phyloP scores from a whole-genome alignment of 768 basidiomycete genomes.

The Boletus pseudo-olivaceus region DNA sequence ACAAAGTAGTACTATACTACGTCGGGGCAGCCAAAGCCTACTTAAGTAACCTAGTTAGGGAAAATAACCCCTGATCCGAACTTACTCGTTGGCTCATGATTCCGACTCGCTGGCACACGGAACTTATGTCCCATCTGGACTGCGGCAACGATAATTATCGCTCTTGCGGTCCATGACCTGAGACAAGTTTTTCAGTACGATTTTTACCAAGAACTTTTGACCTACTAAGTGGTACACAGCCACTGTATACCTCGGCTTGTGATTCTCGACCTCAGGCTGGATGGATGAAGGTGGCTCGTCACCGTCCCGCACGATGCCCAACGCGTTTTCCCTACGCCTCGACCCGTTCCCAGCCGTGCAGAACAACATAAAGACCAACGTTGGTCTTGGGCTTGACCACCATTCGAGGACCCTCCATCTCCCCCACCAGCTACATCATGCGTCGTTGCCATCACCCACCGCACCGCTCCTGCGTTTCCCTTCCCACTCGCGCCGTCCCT shows the following conservation, averaged over 20 bases:
- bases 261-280: not conserved
- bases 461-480: conserved; percentile 20
- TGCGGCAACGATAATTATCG: too few species aligned
- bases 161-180: not conserved
- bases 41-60: not conserved
- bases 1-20: too few species aligned
- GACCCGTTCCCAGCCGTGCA: not conserved
- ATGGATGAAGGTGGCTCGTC: conserved; percentile 13
- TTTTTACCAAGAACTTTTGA: not conserved
- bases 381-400: not conserved
- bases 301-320: conserved; percentile 9
- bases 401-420: conserved; percentile 11
- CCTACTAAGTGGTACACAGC: conserved; percentile 6
- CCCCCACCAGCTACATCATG: conserved; percentile 14
- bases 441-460: conserved; percentile 3
- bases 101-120: too few species aligned
- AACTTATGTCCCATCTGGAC: too few species aligned
- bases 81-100: not conserved
- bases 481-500: not conserved
- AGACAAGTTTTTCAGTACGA: not conserved
- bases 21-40: not conserved
- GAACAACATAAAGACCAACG: not conserved
- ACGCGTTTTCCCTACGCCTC: not conserved
- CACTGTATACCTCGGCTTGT: conserved; percentile 5
- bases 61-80: not conserved